These are phyloP conservation scores for Rhizopogon sp. DNA, from an alignment of 768 basidiomycete genomes.

Conservation along the genomic window DNA sequence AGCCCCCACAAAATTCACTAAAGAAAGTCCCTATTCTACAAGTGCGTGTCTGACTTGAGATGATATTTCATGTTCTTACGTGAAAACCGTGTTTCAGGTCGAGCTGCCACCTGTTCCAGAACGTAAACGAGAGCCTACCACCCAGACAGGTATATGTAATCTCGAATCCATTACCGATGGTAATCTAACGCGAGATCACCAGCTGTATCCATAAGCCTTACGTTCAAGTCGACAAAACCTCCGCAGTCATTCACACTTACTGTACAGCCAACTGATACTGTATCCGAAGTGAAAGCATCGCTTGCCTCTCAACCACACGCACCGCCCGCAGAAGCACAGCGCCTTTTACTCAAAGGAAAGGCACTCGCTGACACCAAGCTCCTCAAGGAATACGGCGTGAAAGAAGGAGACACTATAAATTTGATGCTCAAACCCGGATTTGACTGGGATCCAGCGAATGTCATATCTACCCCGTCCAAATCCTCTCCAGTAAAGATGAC, in stretches of 20 bases:
- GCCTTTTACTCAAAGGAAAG: constrained; percentile 92
- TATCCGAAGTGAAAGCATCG: constrained; percentile 72
- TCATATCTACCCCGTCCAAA: constrained; percentile 9
- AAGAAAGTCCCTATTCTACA: constrained; percentile 68
- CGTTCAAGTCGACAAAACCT: constrained; percentile 92
- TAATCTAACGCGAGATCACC: constrained; percentile 7
- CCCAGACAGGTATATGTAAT: constrained; percentile 24
- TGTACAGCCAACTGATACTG: constrained; percentile 77
- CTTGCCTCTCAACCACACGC: constrained; percentile 64
- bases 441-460: constrained; percentile 53
- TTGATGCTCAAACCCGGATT: constrained; percentile 81
- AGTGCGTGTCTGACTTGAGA: constrained; percentile 33
- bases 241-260: constrained; percentile 67
- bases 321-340: constrained; percentile 75
- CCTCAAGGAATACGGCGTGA: constrained; percentile 83
- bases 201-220: constrained; percentile 47
- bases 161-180: constrained; percentile 2
- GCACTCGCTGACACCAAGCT: constrained; percentile 86
- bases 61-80: constrained; percentile 4
- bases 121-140: constrained; percentile 33
- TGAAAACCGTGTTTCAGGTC: constrained; percentile 35
- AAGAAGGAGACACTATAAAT: constrained; percentile 77
- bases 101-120: constrained; percentile 57
- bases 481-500: constrained; percentile 16
- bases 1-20: constrained; percentile 58